A percentile compares a stretch with the other conserved stretches of the same genome.
phyloP scores from a whole-genome alignment of 2,329 filamentous ascomycete genomes.

The Fusarium sp. region DNA sequence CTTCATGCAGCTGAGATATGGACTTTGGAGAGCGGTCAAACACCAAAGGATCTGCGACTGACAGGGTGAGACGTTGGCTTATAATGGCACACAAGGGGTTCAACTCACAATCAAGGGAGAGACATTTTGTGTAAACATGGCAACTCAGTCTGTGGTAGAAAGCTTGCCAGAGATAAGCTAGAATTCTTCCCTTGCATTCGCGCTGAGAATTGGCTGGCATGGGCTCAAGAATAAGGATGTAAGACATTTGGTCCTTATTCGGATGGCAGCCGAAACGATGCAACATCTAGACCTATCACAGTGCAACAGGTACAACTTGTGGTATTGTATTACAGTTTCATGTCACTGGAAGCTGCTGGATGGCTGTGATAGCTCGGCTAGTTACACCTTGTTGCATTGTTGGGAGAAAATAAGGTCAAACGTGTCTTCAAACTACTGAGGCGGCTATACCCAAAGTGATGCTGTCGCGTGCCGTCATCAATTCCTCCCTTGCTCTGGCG shows the following conservation, averaged over 20 bases:
- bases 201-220: not conserved
- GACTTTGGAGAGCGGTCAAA: not conserved
- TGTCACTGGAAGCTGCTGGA: fast-evolving
- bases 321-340: not conserved
- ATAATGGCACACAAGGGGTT: slow-evolving; percentile 14
- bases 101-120: not conserved
- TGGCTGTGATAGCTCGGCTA: not conserved
- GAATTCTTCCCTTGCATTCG: slow-evolving; percentile 8
- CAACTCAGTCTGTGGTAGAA: too few species aligned
- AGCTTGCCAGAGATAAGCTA: not conserved
- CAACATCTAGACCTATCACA: not conserved
- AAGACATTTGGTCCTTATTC: slow-evolving; percentile 6
- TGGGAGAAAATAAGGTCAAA: not conserved
- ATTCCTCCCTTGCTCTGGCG: not conserved
- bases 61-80: slow-evolving; percentile 5
- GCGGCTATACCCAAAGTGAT: not conserved
- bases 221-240: not conserved
- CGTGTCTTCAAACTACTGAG: not conserved
- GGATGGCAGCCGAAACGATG: not conserved
- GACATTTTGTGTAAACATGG: not conserved
- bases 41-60: too few species aligned
- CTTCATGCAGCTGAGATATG: not conserved
- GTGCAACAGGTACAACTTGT: not conserved
- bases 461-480: not conserved
- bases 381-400: too few species aligned